Evolutionary conservation across 2,329 filamentous ascomycete species (phyloP).

Genomic region (Biscogniauxia marginata): DNA sequence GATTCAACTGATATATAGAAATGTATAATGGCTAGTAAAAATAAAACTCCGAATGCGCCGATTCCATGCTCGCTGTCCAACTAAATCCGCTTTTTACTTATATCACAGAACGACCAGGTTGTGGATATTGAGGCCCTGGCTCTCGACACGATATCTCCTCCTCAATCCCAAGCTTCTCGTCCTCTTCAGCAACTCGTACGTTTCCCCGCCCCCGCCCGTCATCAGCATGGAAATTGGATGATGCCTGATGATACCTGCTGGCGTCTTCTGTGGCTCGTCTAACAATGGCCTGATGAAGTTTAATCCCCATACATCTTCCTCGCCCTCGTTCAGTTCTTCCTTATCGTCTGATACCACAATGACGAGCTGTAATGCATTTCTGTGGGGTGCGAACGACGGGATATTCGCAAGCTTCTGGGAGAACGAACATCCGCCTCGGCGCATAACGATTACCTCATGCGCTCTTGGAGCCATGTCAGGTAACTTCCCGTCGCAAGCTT

Average conservation of each 20-base stretch:
- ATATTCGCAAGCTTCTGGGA: constrained; percentile 80
- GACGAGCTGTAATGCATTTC: constrained; percentile 71
- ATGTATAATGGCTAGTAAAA: neutral
- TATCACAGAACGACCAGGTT: constrained; percentile 70
- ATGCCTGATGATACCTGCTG: constrained; percentile 65
- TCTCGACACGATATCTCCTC: constrained; percentile 76
- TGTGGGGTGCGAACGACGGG: constrained; percentile 67
- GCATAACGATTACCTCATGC: constrained; percentile 79
- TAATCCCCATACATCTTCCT: constrained; percentile 29
- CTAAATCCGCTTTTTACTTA: constrained; percentile 4
- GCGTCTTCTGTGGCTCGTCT: constrained; percentile 70
- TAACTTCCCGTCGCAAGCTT: constrained; percentile 62
- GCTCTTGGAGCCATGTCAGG: constrained; percentile 50
- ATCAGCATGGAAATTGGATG: constrained; percentile 81
- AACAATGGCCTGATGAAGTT: constrained; percentile 62
- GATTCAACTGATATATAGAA: neutral
- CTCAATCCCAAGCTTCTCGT: constrained; percentile 72
- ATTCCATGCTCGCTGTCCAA: constrained; percentile 12
- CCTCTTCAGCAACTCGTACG: constrained; percentile 60
- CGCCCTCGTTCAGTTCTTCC: constrained; percentile 33
- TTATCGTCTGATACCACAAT: constrained; percentile 69
- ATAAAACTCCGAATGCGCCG: constrained; percentile 7
- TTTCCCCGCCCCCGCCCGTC: constrained; percentile 68
- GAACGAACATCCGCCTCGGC: constrained; percentile 82
- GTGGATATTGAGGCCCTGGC: constrained; percentile 73